phyloP scores from a whole-genome alignment of 441 rosid genomes.

The Geranium incanum region DNA sequence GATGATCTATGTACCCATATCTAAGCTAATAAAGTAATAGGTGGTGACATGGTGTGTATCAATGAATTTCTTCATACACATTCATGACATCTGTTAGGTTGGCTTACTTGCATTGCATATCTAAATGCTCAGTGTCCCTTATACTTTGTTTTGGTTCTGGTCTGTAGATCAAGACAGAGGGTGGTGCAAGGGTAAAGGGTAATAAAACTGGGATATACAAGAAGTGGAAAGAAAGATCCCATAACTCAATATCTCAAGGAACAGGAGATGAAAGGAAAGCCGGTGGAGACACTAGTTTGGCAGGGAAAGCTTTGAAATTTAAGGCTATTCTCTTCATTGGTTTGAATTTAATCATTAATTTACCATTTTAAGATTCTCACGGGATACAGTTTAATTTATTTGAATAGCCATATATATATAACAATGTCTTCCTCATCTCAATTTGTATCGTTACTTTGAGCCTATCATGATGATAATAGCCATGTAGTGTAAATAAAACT shows the following conservation, averaged over 20 bases:
- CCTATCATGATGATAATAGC: not conserved
- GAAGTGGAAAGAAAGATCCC: slow-evolving; percentile 73
- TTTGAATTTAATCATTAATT: too few species aligned
- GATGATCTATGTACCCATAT: not conserved
- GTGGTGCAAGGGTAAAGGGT: slow-evolving; percentile 73
- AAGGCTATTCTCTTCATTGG: not conserved
- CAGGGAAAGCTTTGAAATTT: slow-evolving; percentile 35
- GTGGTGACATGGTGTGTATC: not conserved
- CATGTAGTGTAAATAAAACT: not conserved
- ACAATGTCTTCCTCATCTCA: not conserved
- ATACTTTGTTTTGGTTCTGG: slow-evolving; percentile 17
- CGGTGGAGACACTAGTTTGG: slow-evolving; percentile 32
- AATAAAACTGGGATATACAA: slow-evolving; percentile 77
- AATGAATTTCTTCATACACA: not conserved
- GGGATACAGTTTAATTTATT: too few species aligned
- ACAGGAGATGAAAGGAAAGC: slow-evolving; percentile 35
- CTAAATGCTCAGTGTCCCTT: not conserved
- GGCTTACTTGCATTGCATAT: not conserved
- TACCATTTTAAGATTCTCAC: too few species aligned
- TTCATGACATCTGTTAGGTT: not conserved
- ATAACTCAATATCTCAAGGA: slow-evolving; percentile 50
- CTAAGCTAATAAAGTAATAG: not conserved
- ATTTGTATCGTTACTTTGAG: not conserved
- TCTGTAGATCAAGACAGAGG: slow-evolving; percentile 71
- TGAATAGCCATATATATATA: too few species aligned